Percentiles rank a stretch among this genome's conserved stretches.
phyloP scores from a whole-genome alignment of 805 yeast species.

The Myxozyma sirexii region DNA sequence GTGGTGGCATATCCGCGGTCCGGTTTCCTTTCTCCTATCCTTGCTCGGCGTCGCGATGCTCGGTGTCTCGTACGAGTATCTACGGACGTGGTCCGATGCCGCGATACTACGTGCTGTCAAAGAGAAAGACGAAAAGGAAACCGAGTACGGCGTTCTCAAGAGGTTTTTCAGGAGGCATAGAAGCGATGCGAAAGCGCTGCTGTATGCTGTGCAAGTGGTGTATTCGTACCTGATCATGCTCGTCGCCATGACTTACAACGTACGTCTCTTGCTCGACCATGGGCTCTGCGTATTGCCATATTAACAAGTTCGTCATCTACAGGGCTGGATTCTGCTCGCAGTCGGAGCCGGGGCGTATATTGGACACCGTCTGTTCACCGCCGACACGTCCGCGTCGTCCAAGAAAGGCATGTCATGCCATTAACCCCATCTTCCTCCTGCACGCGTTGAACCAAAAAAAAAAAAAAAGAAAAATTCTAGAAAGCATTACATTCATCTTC shows the following conservation, averaged over 20 bases:
- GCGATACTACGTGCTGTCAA: background rate
- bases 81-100: conserved; percentile 41
- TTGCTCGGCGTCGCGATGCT: conserved; percentile 38
- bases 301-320: background rate
- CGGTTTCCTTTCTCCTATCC: conserved; percentile 55
- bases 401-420: conserved; percentile 11
- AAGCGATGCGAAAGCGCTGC: conserved; percentile 29
- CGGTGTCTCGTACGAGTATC: conserved; percentile 62
- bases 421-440: background rate
- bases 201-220: conserved; percentile 67
- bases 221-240: conserved; percentile 56
- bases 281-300: background rate
- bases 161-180: background rate
- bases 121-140: background rate
- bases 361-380: conserved; percentile 49
- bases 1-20: conserved; percentile 76
- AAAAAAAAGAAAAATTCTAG: too few species aligned
- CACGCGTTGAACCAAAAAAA: too few species aligned
- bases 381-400: background rate
- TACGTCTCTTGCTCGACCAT: conserved; percentile 16
- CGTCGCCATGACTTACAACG: conserved; percentile 75
- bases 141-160: background rate
- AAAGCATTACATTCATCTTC: too few species aligned
- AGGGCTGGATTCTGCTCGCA: conserved; percentile 76
- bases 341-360: conserved; percentile 69